Base-by-base conservation (phyloP, 2,329 filamentous ascomycete genomes). In the Ilyonectria robusta region DNA sequence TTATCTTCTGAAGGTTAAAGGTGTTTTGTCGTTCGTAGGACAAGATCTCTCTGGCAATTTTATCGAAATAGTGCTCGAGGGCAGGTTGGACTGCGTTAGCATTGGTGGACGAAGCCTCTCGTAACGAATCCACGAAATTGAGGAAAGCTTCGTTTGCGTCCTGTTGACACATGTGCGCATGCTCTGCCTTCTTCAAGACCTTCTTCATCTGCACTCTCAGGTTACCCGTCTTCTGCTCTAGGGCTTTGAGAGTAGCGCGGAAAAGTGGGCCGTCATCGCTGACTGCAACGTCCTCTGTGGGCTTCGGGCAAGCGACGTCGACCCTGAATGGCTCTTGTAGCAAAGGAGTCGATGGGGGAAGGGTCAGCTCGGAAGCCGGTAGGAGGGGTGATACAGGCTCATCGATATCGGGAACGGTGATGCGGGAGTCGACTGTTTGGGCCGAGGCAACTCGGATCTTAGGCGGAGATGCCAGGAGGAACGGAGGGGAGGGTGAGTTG, bases 41-140 rank as follows among this genome's bases (percentile, higher is more conserved):
- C 42, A 98, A 83, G 51, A 99, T 98, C 78, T 98, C 94, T 68
- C 92, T 91, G 4, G 95, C 95, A 72, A 97, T 98, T 76, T 95
- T 97, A 81, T 98, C 95, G 76, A 98, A 99, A 79, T 99, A 99
- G 80, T 99, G 95, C 69, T 99, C 96, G 66, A 99, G 87, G 5
- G 95, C 96, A 17, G 96, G 97, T 77, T 97, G 94, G n/a, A 99
- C 95, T 0, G 95, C 96, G 76, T 97, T 97, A 55, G 94, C 93
- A 78, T 98, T 98, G 13, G 95, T 97, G 0, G 90, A 90, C 1
- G 95, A 94, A 0, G 94, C 94, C 77, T 98, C 96, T 69, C 92
- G 90, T 35, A 99, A 84, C 5, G 95, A 92, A 15, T 95, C 93
- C 78, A 97, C 91, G 75, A 99, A 97, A 4, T 89, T 90, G 17